A percentile compares a stretch with the other conserved stretches of the same genome.
Evolutionary conservation across 1,284 basidiomycete species (phyloP).

Genomic region (Anthracocystis panici-leucophaei): DNA sequence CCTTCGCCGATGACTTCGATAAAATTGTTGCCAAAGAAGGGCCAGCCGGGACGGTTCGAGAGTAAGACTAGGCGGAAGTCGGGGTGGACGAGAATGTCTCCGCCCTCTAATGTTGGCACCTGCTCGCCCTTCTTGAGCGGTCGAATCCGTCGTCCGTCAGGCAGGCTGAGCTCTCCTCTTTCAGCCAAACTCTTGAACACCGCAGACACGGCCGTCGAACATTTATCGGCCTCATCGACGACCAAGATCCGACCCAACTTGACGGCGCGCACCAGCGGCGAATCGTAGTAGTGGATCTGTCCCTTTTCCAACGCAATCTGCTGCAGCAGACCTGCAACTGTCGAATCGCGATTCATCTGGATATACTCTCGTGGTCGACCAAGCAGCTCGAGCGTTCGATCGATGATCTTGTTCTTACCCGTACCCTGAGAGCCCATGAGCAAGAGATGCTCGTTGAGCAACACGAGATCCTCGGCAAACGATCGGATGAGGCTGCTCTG

Average conservation of each 20-base stretch:
- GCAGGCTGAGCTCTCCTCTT: conserved; percentile 69
- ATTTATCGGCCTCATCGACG: conserved; percentile 71
- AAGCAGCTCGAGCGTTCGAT: conserved; percentile 69
- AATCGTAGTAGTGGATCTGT: conserved; percentile 66
- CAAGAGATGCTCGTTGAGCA: conserved; percentile 68
- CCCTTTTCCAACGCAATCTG: conserved; percentile 67
- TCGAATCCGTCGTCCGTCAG: conserved; percentile 67
- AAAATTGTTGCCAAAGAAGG: conserved; percentile 69
- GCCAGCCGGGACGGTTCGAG: conserved; percentile 70
- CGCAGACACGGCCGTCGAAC: conserved; percentile 68
- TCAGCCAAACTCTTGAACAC: conserved; percentile 69
- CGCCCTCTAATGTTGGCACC: conserved; percentile 4
- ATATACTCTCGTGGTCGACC: conserved; percentile 70
- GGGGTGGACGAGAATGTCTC: conserved; percentile 66
- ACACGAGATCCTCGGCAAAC: conserved; percentile 68
- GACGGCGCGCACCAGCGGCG: conserved; percentile 69
- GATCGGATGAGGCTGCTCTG: conserved; percentile 67
- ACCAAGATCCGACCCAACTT: conserved; percentile 68
- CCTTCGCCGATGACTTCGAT: conserved; percentile 69
- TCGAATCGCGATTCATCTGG: conserved; percentile 69
- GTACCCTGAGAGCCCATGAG: conserved; percentile 70
- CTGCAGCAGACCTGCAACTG: conserved; percentile 65
- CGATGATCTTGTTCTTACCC: conserved; percentile 71
- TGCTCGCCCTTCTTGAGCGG: conserved; percentile 30
- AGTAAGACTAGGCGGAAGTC: conserved; percentile 70